Base-by-base conservation (phyloP, 345 rosid genomes). In the Gossypium ekmanianum region DNA sequence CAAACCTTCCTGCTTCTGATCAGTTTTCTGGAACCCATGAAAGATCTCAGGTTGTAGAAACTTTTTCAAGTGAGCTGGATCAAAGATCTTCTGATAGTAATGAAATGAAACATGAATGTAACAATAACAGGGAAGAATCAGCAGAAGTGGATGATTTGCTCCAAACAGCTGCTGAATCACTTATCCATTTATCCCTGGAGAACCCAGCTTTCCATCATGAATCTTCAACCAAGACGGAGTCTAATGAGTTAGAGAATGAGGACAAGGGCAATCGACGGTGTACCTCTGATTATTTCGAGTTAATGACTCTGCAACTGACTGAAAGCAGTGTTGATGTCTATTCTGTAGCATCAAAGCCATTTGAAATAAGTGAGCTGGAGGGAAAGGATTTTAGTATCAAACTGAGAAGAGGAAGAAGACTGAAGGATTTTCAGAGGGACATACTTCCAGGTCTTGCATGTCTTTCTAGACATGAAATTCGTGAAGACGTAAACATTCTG, bases 401-500 rank as follows among this genome's bases (percentile, higher is more conserved):
- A 82, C 72, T 87, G 80, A 90, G 89, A 80, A 83, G 97, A 74
- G 97, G 97, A 22, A 84, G 97, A 66, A 86, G 97, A 69, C 54
- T 92, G 91, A 92, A 92, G 80, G 92, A 92, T 80, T 92, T 92
- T 68, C 95, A 86, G 61, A 87, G 74, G 73, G 97, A 92, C 81
- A 90, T 92, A 79, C 83, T 92, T 69, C 97, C 95, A 1, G 73
- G 83, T 48, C 81, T 92, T 29, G 78, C 89, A 1, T 80, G 90
- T 9, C 93, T 92, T 55, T 85, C 97, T 27, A 84, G 90, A 56
- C 90, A 82, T 1, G 97, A 92, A 84, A 90, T 92, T 22, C 78
- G 72, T 1, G 97, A 92, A 80, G 97, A 92, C 48, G 83, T 92
- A 14, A 90, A 82, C 84, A 86, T 90, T 69, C 75, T 92, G 61